Base-by-base conservation (phyloP, 2,329 filamentous ascomycete genomes). In the Ascochyta fabae region DNA sequence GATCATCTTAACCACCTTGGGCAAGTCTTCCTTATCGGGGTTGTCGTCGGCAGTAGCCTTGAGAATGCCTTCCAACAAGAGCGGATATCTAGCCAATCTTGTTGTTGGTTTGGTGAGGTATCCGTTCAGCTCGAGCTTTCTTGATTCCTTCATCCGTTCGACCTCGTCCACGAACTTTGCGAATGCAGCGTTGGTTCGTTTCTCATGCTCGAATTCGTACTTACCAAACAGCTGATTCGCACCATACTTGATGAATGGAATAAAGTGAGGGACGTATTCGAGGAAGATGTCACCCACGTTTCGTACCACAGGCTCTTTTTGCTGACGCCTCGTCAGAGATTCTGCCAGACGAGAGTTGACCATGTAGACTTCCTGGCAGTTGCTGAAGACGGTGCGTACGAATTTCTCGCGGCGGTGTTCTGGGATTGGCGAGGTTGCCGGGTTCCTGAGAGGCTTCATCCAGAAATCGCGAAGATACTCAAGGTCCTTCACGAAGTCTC, bases 391-490 rank as follows among this genome's bases (percentile, higher is more conserved):
- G 1, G 89, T 96, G 66, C 91, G 88, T 54, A 99, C 94, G 60
- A 96, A 96, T 69, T 90, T 91, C 64, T 97, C 94, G 58, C 92
- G 87, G 55, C 91, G 87, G 57, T 91, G 87, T 62, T 95, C 87
- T 5, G 95, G 94, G 61, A 99, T 96, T 0, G 93, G 94, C 4
- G 94, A 97, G 15, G 84, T 80, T 10, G 78, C 75, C 16, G 84
- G 83, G 53, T 84, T 84, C 45, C 92, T 87, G 53, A 99, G 79
- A 9, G 95, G 95, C 65, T 95, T 85, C 79, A 99, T 96, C 95
- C 95, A 99, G 81, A 98, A 99, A 79, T 99, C 95, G 59, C 95
- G 87, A 27, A 99, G 82, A 72, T 99, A 99, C 77, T 99, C 95
- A 68, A 99, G 81, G 76, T 99, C 95, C 80, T 99, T 99, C 73